Percentiles rank a stretch among this genome's conserved stretches.
These are phyloP conservation scores for Solanum pimpinellifolium DNA, from an alignment of 257 asterid genomes.

Conservation along the genomic window DNA sequence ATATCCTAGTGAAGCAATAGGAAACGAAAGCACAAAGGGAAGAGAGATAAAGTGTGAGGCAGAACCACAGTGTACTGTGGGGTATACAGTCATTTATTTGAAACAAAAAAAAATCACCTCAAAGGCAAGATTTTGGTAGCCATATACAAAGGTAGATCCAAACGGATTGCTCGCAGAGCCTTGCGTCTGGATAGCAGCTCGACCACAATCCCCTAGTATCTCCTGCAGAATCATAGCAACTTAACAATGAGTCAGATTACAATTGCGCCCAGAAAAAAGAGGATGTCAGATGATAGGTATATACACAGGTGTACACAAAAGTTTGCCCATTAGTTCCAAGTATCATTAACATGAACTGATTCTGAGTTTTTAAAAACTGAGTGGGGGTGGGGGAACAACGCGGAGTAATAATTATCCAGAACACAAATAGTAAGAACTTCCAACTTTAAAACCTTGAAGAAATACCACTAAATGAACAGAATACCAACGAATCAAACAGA, in stretches of 20 bases:
- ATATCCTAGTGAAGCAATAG: background rate
- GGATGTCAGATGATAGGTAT: background rate
- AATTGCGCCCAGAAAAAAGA: background rate
- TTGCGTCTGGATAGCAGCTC: slow-evolving; percentile 76
- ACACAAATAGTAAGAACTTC: background rate
- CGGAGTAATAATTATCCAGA: background rate
- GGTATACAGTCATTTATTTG: background rate
- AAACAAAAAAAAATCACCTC: slow-evolving; percentile 34
- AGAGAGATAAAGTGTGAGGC: background rate
- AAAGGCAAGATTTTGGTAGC: slow-evolving; percentile 65
- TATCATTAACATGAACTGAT: background rate
- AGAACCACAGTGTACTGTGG: background rate
- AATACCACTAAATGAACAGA: background rate
- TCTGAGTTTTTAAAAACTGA: background rate
- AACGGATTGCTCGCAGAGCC: slow-evolving; percentile 75
- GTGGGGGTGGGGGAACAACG: background rate
- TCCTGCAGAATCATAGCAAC: slow-evolving; percentile 30
- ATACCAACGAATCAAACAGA: background rate
- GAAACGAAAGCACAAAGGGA: background rate
- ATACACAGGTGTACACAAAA: background rate
- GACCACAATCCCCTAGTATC: slow-evolving; percentile 71
- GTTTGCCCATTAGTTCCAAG: background rate
- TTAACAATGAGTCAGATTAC: background rate
- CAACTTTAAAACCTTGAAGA: background rate
- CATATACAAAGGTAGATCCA: slow-evolving; percentile 80